phyloP scores from a whole-genome alignment of 441 rosid genomes.

The Viola pubescens region DNA sequence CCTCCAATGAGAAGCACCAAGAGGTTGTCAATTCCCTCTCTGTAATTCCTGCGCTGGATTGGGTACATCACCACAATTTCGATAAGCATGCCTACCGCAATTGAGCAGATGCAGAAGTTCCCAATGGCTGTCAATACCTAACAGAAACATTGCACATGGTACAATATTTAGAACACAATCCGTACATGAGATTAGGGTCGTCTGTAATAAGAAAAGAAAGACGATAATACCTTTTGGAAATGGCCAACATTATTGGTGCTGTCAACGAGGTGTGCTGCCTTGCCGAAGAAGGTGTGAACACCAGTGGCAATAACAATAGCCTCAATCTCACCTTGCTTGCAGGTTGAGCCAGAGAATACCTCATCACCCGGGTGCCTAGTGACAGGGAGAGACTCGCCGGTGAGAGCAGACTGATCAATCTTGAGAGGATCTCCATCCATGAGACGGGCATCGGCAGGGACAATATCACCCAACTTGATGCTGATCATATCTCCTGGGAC shows the following conservation, averaged over 20 bases:
- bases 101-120: conserved; percentile 94
- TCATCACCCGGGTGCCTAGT: conserved; percentile 61
- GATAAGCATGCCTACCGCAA: conserved; percentile 63
- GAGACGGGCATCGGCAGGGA: conserved; percentile 92
- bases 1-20: conserved; percentile 94
- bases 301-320: conserved; percentile 90
- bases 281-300: conserved; percentile 93
- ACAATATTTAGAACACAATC: neutral
- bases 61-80: conserved; percentile 76
- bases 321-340: conserved; percentile 95
- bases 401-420: conserved; percentile 86
- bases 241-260: conserved; percentile 90
- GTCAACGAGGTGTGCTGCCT: conserved; percentile 93
- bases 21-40: conserved; percentile 85
- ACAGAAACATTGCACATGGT: neutral
- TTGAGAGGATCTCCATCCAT: conserved; percentile 86
- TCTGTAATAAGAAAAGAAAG: neutral
- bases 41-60: conserved; percentile 61
- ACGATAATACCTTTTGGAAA: conserved; percentile 61
- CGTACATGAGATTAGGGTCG: neutral
- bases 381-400: conserved; percentile 84
- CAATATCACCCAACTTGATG: conserved; percentile 81
- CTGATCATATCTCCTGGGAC: conserved; percentile 92
- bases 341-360: conserved; percentile 82
- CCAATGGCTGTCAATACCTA: conserved; percentile 89